phyloP scores from a whole-genome alignment of 2,329 filamentous ascomycete genomes.

The Trichoderma citrinoviride region DNA sequence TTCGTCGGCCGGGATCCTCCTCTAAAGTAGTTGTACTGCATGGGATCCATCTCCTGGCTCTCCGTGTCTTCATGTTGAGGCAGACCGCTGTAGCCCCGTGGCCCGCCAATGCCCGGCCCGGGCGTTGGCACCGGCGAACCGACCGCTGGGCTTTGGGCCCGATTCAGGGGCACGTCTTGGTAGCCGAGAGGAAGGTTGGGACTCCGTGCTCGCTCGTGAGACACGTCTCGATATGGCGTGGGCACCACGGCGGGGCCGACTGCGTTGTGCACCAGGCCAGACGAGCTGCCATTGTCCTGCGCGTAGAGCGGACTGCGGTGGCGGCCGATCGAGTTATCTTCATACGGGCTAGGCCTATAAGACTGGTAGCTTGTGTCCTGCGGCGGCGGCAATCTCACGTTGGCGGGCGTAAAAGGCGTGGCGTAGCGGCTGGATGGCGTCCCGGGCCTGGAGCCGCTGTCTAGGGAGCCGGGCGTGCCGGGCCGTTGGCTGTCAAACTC shows the following conservation, averaged over 20 bases:
- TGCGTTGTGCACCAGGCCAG: slow-evolving; percentile 52
- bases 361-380: slow-evolving; percentile 33
- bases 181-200: slow-evolving; percentile 23
- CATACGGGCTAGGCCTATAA: slow-evolving; percentile 27
- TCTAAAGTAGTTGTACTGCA: slow-evolving; percentile 58
- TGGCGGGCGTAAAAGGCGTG: slow-evolving; percentile 37
- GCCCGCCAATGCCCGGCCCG: slow-evolving; percentile 50
- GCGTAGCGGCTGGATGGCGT: slow-evolving; percentile 41
- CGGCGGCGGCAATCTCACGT: slow-evolving; percentile 29
- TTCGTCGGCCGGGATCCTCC: slow-evolving; percentile 33
- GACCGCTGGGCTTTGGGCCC: slow-evolving; percentile 14
- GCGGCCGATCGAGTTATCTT: slow-evolving; percentile 31
- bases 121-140: slow-evolving; percentile 30
- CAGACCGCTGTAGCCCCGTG: slow-evolving; percentile 58
- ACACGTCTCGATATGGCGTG: slow-evolving; percentile 26
- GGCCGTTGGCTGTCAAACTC: slow-evolving; percentile 58
- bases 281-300: slow-evolving; percentile 52
- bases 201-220: slow-evolving; percentile 26
- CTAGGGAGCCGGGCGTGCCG: slow-evolving; percentile 57
- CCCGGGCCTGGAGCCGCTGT: slow-evolving; percentile 49
- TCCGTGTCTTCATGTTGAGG: slow-evolving; percentile 50
- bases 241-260: slow-evolving; percentile 50
- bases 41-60: slow-evolving; percentile 40
- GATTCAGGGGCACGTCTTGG: slow-evolving; percentile 28
- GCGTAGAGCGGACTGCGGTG: slow-evolving; percentile 50